phyloP scores from a whole-genome alignment of 179 eudicot species.

The Heliamphora pulchella region DNA sequence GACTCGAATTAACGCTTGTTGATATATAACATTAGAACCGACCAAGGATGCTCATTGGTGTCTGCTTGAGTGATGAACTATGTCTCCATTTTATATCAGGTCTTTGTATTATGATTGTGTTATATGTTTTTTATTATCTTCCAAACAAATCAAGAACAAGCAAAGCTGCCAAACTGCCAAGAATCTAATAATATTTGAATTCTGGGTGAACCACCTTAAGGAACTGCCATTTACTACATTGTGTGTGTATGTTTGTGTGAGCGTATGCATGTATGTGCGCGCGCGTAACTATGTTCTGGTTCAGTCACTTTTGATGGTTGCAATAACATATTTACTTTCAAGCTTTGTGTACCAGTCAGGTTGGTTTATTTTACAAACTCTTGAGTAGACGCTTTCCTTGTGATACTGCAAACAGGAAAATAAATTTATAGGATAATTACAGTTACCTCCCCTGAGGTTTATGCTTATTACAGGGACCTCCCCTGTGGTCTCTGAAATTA shows the following conservation, averaged over 20 bases:
- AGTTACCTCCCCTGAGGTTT: no score
- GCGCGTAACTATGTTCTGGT: no score
- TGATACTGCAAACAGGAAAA: not conserved
- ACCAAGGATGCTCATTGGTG: conserved; percentile 11
- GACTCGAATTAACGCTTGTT: not conserved
- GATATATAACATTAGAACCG: not conserved
- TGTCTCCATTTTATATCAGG: not conserved
- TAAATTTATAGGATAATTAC: not conserved
- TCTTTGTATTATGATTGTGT: not conserved
- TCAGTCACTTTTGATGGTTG: no score
- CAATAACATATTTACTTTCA: no score
- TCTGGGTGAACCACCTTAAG: not conserved
- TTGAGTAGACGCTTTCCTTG: not conserved
- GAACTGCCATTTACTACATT: not conserved
- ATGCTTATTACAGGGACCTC: no score
- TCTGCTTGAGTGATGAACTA: not conserved
- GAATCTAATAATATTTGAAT: not conserved
- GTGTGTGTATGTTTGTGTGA: no score
- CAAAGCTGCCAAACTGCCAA: not conserved
- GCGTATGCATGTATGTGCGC: not conserved
- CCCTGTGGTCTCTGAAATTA: no score
- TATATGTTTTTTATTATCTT: not conserved
- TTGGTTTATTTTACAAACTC: not conserved
- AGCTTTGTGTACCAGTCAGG: not conserved
- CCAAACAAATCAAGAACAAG: not conserved